A percentile compares a stretch with the other conserved stretches of the same genome.
phyloP scores from a whole-genome alignment of 768 basidiomycete genomes.

The Strobilomyces echinocephalus region DNA sequence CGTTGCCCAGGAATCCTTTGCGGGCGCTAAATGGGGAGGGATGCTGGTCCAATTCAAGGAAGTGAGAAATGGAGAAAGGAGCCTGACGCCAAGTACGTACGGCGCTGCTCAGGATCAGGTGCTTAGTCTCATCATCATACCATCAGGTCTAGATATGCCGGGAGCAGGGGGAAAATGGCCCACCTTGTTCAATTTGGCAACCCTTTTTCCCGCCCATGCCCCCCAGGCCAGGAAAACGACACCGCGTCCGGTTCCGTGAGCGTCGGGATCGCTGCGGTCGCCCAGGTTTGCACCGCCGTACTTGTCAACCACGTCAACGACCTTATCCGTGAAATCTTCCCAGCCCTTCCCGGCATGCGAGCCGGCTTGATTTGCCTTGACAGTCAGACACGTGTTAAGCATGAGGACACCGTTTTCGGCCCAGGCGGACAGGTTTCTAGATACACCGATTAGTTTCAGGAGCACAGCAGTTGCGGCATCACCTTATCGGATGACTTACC shows the following conservation, averaged over 20 bases:
- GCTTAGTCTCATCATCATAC: conserved; percentile 54
- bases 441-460: conserved; percentile 2
- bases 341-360: conserved; percentile 86
- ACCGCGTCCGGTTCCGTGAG: conserved; percentile 60
- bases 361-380: conserved; percentile 65
- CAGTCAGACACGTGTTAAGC: conserved; percentile 90
- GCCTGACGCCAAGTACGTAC: conserved; percentile 40
- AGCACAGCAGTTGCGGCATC: conserved; percentile 1
- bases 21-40: conserved; percentile 78
- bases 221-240: conserved; percentile 92
- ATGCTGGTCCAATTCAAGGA: conserved; percentile 50
- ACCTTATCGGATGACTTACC: conserved; percentile 47
- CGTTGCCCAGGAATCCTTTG: conserved; percentile 82
- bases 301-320: conserved; percentile 71
- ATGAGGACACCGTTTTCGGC: conserved; percentile 84
- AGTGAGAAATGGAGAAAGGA: conserved; percentile 20
- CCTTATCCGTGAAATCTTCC: conserved; percentile 85
- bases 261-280: conserved; percentile 30
- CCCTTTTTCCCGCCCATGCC: conserved; percentile 77
- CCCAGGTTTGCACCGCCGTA: conserved; percentile 71
- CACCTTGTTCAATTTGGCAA: conserved; percentile 71
- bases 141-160: conserved; percentile 18
- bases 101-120: conserved; percentile 72
- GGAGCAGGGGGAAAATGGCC: conserved; percentile 15
- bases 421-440: conserved; percentile 76